These are phyloP conservation scores for Helianthus annuus DNA, from an alignment of 129 eudicot genomes.

Conservation along the genomic window DNA sequence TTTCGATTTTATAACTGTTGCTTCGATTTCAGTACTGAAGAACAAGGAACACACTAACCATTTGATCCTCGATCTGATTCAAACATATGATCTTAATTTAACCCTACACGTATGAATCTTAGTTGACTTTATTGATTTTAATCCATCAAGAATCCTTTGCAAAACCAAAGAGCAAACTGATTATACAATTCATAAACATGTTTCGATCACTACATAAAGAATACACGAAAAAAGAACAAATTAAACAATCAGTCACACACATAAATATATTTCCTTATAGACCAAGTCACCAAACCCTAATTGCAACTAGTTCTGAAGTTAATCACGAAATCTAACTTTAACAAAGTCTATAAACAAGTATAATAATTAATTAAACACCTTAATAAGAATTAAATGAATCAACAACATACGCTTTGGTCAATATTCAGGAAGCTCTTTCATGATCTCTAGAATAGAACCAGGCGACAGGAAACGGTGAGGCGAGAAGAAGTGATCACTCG, in stretches of 20 bases:
- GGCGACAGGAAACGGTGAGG: slow-evolving; percentile 42
- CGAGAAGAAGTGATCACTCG: slow-evolving; percentile 36
- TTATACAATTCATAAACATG: neutral
- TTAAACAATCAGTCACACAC: neutral
- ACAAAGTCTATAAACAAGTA: neutral
- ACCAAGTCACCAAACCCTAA: slow-evolving; percentile 3
- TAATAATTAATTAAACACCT: neutral
- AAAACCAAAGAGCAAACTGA: slow-evolving; percentile 8
- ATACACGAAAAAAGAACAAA: neutral
- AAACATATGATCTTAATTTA: too few species aligned
- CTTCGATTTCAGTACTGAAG: too few species aligned
- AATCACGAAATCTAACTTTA: neutral
- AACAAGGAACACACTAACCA: too few species aligned
- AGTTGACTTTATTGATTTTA: neutral
- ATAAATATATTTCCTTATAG: neutral
- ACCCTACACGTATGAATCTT: too few species aligned
- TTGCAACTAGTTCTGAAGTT: neutral
- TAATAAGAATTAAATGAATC: neutral
- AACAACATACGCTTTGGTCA: neutral
- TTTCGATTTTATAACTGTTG: too few species aligned
- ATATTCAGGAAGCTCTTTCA: slow-evolving; percentile 41
- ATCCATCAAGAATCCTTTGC: slow-evolving; percentile 10
- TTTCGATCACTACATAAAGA: neutral
- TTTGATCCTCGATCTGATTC: too few species aligned
- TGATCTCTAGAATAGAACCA: slow-evolving; percentile 29